Base-by-base conservation (phyloP, 108 stramenopile species). In the Pseudonitzschia multiseries region DNA sequence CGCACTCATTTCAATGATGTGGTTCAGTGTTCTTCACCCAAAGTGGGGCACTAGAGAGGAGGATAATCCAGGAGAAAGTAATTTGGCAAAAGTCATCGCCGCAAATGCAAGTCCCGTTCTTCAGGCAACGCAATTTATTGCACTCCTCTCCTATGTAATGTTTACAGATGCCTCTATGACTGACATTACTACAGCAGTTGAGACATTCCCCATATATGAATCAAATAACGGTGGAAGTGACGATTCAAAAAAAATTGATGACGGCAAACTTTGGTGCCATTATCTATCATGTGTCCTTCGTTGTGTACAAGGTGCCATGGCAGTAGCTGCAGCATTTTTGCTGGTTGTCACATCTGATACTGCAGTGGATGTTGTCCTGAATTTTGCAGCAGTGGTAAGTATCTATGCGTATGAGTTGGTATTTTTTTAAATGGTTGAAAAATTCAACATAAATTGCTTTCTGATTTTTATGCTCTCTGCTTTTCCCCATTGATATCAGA, bases 361-460 rank as follows among this genome's bases (percentile, higher is more conserved):
- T 1, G 33, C 53, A 2, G n/a, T 72, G 12, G 76, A 77, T 4
- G 33, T 77, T 20, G 43, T 77, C 15, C 22, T 77, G 20, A 77
- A 77, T 48, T 77, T 77, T 29, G 60, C 71, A 33, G 76, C 76
- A 29, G 64, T 77, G 2, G 36, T 36, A 6, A 36, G 36, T 36
- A 36, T 36, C 36, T 5, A 36, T 5, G 6, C 4, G 36, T 5
- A 5, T 36, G 36, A 5, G 4, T 36, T 36, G 36, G 6, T 36
- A 36, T 36, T 36, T 36, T 5, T 36, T 2, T 36, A 6, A 36
- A 36, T 36, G 36, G 6, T 36, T n/a, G n/a, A n/a, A n/a, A n/a
- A n/a, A n/a, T n/a, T n/a, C n/a, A n/a, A n/a, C n/a, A n/a, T n/a
- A n/a, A n/a, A n/a, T n/a, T n/a, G n/a, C n/a, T n/a, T n/a, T n/a